Conservation (phyloP, 257 asterid species). For the Ilex aquifolium region DNA sequence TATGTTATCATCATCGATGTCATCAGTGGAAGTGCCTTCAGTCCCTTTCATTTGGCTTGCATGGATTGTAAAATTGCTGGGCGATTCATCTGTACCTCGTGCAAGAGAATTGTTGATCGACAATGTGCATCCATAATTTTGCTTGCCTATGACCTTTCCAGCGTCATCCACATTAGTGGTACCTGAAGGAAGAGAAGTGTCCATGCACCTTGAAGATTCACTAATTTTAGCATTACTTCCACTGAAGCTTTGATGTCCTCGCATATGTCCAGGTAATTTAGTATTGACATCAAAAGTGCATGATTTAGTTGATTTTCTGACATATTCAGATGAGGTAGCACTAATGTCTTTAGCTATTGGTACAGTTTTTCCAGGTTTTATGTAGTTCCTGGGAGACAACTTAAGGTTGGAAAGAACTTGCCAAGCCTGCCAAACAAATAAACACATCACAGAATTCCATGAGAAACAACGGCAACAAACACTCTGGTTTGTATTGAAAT, state of each 20-base stretch:
- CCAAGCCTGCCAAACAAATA: constrained; percentile 69
- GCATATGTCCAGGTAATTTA: constrained; percentile 25
- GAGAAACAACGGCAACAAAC: not conserved
- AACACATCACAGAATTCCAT: not conserved
- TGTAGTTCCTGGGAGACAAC: constrained; percentile 61
- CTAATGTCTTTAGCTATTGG: constrained; percentile 32
- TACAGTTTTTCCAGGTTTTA: constrained; percentile 71
- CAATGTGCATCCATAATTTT: constrained; percentile 22
- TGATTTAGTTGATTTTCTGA: constrained; percentile 33
- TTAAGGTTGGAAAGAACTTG: constrained; percentile 58
- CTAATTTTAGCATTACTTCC: constrained; percentile 22
- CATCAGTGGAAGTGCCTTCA: constrained; percentile 23
- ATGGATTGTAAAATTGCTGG: constrained; percentile 29
- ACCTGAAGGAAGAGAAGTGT: constrained; percentile 26
- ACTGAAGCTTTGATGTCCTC: constrained; percentile 25
- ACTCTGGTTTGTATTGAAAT: not conserved
- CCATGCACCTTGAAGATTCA: constrained; percentile 24
- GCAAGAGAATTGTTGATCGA: constrained; percentile 20
- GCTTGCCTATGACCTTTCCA: constrained; percentile 27
- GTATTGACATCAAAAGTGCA: constrained; percentile 30
- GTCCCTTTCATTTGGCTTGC: constrained; percentile 23
- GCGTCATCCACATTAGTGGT: constrained; percentile 34
- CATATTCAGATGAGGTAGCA: constrained; percentile 33
- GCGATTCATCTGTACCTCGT: constrained; percentile 21
- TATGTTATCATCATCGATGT: constrained; percentile 64